Base-by-base conservation (phyloP, 176 grass and related monocot genomes). In the Phoenix roebelenii region DNA sequence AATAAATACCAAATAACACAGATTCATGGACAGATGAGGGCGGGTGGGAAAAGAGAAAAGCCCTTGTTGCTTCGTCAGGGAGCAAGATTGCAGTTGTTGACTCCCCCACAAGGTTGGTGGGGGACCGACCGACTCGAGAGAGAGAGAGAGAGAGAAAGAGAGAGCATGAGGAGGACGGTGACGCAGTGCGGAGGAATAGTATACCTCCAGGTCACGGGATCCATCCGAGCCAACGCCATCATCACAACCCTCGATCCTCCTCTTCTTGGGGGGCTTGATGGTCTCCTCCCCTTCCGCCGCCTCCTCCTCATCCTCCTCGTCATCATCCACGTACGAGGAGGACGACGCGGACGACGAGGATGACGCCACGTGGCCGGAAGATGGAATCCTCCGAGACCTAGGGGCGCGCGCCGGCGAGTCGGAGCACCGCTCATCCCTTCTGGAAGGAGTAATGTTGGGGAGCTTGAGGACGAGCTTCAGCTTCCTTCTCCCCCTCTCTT, bases 261-360 rank as follows among this genome's bases (percentile, higher is more conserved):
- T 83, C 82, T 98, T 98, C 76, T 92, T 98, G 59, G 75, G 81
- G 55, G 94, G 94, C 73, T 89, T 92, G 64, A 84, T 69, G 55
- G 79, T 69, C 25, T 92, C 93, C 64, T 89, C 85, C 63, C 71
- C 82, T 19, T 72, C 72, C 53, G 73, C 79, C 12, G 55, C 77
- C 55, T 70, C 76, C 52, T 56, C 73, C 5, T 70, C 57, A 2
- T 52, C 70, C 4, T 67, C 89, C 7, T 63, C 77, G 18, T 65
- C 69, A 28, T 72, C 78, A 28, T 72, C 78, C 25, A 77, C 74
- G 65, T 71, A 81, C 15, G 68, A 58, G 7, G 79, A 80, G 25
- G 82, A 78, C 70, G 56, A 72, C 18, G 70, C 22, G 16, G 70
- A 50, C 18, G 51, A 54, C 50, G 28, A 73, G 23, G 59, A 63